Conservation (phyloP, 2,329 filamentous ascomycete species). For the Epichloe glyceriae region DNA sequence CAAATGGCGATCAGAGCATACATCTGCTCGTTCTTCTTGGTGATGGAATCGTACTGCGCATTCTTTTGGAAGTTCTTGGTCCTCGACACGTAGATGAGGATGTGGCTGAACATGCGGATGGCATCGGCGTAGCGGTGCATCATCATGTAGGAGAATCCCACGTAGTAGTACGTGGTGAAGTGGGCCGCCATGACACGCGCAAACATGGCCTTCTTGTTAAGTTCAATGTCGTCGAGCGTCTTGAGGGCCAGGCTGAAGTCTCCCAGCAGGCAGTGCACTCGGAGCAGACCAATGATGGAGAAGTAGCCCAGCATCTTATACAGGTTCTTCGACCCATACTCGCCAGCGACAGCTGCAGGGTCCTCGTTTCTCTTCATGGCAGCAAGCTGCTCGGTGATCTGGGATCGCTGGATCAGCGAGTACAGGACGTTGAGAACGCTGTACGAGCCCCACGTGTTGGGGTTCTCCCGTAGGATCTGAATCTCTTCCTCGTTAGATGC, state of each 20-base stretch:
- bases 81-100: constrained; percentile 93
- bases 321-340: constrained; percentile 86
- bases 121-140: constrained; percentile 98
- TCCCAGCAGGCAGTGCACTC: constrained; percentile 90
- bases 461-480: constrained; percentile 82
- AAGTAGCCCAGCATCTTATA: constrained; percentile 99
- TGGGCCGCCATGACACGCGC: constrained; percentile 98
- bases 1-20: constrained; percentile 98
- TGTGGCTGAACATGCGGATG: constrained; percentile 99
- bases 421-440: constrained; percentile 98
- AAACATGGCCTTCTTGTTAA: constrained; percentile 99
- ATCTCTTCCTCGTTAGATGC: constrained; percentile 85
- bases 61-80: constrained; percentile 99
- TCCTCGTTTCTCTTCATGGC: constrained; percentile 94
- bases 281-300: constrained; percentile 92
- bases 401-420: constrained; percentile 94
- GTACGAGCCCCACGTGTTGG: constrained; percentile 99
- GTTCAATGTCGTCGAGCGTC: constrained; percentile 97
- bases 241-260: constrained; percentile 98
- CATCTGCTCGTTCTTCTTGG: constrained; percentile 99
- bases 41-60: constrained; percentile 93
- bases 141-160: constrained; percentile 99
- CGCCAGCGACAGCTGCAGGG: constrained; percentile 72
- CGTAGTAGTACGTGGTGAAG: constrained; percentile 99
- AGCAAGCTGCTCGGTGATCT: constrained; percentile 93